These are phyloP conservation scores for Fusarium secorum DNA, from an alignment of 2,329 filamentous ascomycete species.

Conservation along the genomic window DNA sequence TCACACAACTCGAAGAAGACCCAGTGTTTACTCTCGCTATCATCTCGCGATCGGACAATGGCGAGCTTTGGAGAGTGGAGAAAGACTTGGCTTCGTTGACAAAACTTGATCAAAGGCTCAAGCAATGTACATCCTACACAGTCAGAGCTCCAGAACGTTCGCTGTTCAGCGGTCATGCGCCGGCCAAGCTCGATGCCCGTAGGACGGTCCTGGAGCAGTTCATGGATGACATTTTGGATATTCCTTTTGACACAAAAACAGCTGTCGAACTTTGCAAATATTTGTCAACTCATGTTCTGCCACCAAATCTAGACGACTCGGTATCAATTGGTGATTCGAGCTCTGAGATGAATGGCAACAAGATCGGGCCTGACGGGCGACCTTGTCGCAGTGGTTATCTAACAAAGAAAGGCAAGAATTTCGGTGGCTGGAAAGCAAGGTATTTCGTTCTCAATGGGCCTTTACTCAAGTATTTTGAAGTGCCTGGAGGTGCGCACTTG, in stretches of 20 bases:
- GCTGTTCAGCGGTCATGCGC: slow-evolving; percentile 90
- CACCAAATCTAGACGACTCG: slow-evolving; percentile 67
- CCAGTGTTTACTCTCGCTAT: slow-evolving; percentile 93
- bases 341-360: slow-evolving; percentile 44
- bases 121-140: slow-evolving; percentile 74
- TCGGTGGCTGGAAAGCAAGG: slow-evolving; percentile 95
- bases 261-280: slow-evolving; percentile 88
- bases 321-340: slow-evolving; percentile 37
- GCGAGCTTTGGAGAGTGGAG: slow-evolving; percentile 92
- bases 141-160: slow-evolving; percentile 83
- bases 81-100: slow-evolving; percentile 85
- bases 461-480: slow-evolving; percentile 87
- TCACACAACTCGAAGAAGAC: slow-evolving; percentile 86
- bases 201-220: slow-evolving; percentile 83
- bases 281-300: slow-evolving; percentile 73
- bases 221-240: slow-evolving; percentile 84
- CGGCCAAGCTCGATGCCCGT: slow-evolving; percentile 89
- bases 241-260: slow-evolving; percentile 77
- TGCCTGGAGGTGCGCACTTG: slow-evolving; percentile 86
- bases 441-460: slow-evolving; percentile 69
- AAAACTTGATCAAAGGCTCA: slow-evolving; percentile 83
- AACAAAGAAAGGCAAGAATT: slow-evolving; percentile 97
- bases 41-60: slow-evolving; percentile 76
- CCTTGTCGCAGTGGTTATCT: slow-evolving; percentile 87
- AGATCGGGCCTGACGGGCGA: slow-evolving; percentile 67